Conservation (phyloP, 2,329 filamentous ascomycete species). For the Paramyrothecium roridum region DNA sequence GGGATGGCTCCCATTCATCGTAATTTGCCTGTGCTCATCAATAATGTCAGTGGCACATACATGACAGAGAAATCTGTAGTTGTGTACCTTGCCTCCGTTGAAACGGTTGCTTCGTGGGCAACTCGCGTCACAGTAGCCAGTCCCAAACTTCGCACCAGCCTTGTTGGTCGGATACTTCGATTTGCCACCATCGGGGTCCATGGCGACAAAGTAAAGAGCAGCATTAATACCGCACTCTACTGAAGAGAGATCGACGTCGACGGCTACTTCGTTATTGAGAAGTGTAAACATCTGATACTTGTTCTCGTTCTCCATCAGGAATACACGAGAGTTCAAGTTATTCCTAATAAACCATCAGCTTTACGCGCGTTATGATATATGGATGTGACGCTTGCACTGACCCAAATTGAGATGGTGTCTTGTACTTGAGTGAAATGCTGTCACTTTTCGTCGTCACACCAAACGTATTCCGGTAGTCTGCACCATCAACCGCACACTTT, state of each 20-base stretch:
- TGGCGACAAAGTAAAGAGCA: slow-evolving; percentile 57
- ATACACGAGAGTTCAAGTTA: slow-evolving; percentile 42
- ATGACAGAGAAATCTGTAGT: not conserved
- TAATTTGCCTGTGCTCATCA: slow-evolving; percentile 27
- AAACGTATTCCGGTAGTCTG: slow-evolving; percentile 39
- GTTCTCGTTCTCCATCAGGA: slow-evolving; percentile 52
- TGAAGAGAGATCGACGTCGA: slow-evolving; percentile 63
- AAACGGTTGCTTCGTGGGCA: slow-evolving; percentile 46
- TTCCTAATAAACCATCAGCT: not conserved
- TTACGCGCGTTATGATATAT: not conserved
- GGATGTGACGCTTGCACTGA: slow-evolving; percentile 6
- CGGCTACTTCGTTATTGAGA: slow-evolving; percentile 60
- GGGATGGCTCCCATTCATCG: slow-evolving; percentile 42
- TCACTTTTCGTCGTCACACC: slow-evolving; percentile 44
- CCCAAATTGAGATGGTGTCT: slow-evolving; percentile 41
- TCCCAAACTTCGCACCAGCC: slow-evolving; percentile 51
- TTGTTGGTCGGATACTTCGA: slow-evolving; percentile 40
- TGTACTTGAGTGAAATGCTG: slow-evolving; percentile 46
- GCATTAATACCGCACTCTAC: slow-evolving; percentile 64
- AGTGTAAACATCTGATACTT: slow-evolving; percentile 60
- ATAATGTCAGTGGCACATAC: not conserved
- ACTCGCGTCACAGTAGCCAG: slow-evolving; percentile 50
- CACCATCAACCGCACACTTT: slow-evolving; percentile 45
- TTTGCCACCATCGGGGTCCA: slow-evolving; percentile 51
- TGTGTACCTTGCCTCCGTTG: slow-evolving; percentile 36